These are phyloP conservation scores for Fusarium longipes DNA, from an alignment of 2,329 filamentous ascomycete species.

Conservation along the genomic window DNA sequence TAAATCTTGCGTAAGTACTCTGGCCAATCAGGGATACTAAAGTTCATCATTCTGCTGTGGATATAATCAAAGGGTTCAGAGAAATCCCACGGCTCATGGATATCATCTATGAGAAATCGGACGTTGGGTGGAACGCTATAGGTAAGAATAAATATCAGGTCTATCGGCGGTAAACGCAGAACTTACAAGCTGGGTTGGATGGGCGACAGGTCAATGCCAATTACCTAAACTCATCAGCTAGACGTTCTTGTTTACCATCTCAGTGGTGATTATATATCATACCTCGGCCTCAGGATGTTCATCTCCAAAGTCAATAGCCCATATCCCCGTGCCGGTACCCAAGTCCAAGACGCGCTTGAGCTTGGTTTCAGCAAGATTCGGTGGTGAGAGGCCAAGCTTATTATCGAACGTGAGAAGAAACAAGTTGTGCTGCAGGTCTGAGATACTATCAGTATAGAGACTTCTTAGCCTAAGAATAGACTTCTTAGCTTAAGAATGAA, in stretches of 20 bases:
- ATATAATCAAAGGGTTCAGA: neutral
- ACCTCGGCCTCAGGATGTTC: conserved; percentile 14
- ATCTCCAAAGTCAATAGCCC: conserved; percentile 11
- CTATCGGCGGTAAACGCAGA: rapidly evolving
- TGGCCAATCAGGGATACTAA: neutral
- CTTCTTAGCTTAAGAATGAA: neutral
- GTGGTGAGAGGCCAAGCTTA: neutral
- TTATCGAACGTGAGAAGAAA: conserved; percentile 8
- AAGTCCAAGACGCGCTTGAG: neutral
- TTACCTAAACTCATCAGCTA: neutral
- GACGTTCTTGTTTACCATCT: too few relatives aligned
- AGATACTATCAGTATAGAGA: neutral
- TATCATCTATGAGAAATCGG: conserved; percentile 5
- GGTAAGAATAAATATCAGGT: neutral
- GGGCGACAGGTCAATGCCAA: neutral
- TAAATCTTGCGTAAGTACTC: neutral
- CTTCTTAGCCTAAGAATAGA: too few relatives aligned
- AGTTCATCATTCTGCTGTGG: conserved; percentile 11
- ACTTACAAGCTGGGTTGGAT: conserved; percentile 7
- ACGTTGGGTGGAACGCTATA: conserved; percentile 1
- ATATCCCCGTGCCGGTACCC: conserved; percentile 14
- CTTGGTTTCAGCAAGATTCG: neutral
- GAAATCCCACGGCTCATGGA: neutral
- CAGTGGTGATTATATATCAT: neutral
- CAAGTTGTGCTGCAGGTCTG: conserved; percentile 13